Percentiles rank a stretch among this genome's conserved stretches.
These are phyloP conservation scores for Crotalaria pallida DNA, from an alignment of 306 rosid genomes.

Conservation along the genomic window DNA sequence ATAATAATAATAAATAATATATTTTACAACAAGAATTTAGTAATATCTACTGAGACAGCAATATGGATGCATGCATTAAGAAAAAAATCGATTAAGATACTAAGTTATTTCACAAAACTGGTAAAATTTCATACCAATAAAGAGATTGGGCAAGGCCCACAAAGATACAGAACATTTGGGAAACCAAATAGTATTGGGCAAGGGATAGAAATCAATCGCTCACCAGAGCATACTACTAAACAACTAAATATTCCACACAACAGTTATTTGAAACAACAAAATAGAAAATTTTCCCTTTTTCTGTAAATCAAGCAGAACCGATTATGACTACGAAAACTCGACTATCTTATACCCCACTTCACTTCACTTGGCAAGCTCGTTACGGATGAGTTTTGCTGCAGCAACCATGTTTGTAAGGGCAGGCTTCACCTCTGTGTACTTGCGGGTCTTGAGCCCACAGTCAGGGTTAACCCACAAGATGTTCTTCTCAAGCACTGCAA, in stretches of 20 bases:
- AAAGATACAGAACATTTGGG: conserved; percentile 32
- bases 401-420: conserved; percentile 78
- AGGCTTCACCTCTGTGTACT: conserved; percentile 78
- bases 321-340: background rate
- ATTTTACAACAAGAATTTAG: no score
- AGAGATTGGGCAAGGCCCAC: conserved; percentile 39
- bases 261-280: conserved; percentile 49
- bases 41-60: background rate
- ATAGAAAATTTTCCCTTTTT: background rate
- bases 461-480: conserved; percentile 95
- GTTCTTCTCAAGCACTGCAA: conserved; percentile 91
- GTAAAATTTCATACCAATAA: conserved; percentile 25
- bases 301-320: conserved; percentile 17
- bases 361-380: conserved; percentile 71
- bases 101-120: conserved; percentile 29
- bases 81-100: background rate
- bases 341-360: conserved; percentile 6
- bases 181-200: background rate
- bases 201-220: conserved; percentile 23
- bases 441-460: conserved; percentile 94
- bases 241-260: conserved; percentile 38
- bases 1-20: no score
- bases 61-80: no score
- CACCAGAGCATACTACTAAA: conserved; percentile 30
- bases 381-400: conserved; percentile 81